Base-by-base conservation (phyloP, 257 asterid species). In the Orobanche coerulescens region DNA sequence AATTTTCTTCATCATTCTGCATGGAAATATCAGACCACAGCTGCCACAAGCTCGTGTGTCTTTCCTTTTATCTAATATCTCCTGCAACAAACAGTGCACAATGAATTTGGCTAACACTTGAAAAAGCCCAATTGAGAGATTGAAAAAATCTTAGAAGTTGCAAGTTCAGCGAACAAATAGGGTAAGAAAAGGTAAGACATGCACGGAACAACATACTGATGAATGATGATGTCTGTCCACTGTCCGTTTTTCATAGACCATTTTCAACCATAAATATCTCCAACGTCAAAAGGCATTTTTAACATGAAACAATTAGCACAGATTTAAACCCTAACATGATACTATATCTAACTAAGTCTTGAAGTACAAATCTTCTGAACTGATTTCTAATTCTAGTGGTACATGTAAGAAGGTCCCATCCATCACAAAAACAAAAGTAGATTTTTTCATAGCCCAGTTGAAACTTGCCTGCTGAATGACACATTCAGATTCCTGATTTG, bases 401-500 rank as follows among this genome's bases (percentile, higher is more conserved):
- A 30, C 55, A 28, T 12, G 4, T 24, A 36, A 57, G 53, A 26
- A 23, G 16, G 24, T 26, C 67, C 66, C 47, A 36, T 49, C 44
- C 72, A 57, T 53, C 71, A 57, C n/a, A 6, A 1, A 39, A 39
- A 64, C 25, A 34, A 33, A 31, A 36, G 14, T 20, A 37, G 9
- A 60, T 40, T 64, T 24, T 6, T 36, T n/a, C n/a, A n/a, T 58
- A 52, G 36, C 18, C 23, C 4, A 62, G 34, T 19, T 51, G 64
- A 62, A 66, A 68, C 97, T 79, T 79, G 78, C 99, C 91, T 81
- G 84, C 73, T 77, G 84, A 65, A 44, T 56, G 34, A 58, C 69
- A 79, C 76, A 78, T n/a, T 75, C 86, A 20, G 75, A 81, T 63
- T 78, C 97, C 75, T 77, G 91, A 79, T 76, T 83, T 44, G 92